Evolutionary conservation across 768 basidiomycete genomes (phyloP).

Genomic region (Leccinum obscurum): DNA sequence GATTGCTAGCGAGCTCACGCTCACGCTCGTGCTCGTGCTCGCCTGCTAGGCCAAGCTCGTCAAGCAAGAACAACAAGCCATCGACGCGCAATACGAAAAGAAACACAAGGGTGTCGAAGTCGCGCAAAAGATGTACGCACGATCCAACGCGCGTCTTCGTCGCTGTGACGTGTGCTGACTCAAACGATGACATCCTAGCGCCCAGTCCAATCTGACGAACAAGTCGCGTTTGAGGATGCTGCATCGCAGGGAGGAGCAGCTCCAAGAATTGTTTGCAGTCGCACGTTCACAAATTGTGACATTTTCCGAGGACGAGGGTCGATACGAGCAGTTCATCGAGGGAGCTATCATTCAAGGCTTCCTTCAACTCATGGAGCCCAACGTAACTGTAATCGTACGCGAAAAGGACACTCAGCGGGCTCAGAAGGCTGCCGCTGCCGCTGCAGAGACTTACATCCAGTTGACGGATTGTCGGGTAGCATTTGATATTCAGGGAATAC

Average conservation of each 20-base stretch:
- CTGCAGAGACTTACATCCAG: constrained; percentile 67
- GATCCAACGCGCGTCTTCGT: neutral
- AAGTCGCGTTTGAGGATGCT: constrained; percentile 90
- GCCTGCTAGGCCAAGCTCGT: constrained; percentile 85
- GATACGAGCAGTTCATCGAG: constrained; percentile 82
- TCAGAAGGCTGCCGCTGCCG: constrained; percentile 62
- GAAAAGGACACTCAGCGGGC: constrained; percentile 63
- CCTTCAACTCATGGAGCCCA: constrained; percentile 77
- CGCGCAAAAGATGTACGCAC: constrained; percentile 90
- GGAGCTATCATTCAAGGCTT: constrained; percentile 84
- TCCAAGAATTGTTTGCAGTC: constrained; percentile 83
- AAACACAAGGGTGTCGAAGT: constrained; percentile 93
- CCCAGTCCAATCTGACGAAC: constrained; percentile 95
- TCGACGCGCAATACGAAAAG: constrained; percentile 94
- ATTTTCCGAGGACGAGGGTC: constrained; percentile 61
- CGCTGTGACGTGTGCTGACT: constrained; percentile 2
- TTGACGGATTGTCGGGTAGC: constrained; percentile 70
- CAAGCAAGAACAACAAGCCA: constrained; percentile 91
- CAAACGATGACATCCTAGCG: constrained; percentile 44
- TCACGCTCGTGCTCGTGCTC: neutral
- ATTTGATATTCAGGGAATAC: constrained; percentile 54
- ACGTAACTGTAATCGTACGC: constrained; percentile 65
- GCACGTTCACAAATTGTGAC: constrained; percentile 63
- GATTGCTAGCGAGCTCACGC: too few species aligned
- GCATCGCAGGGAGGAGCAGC: constrained; percentile 87